Evolutionary conservation across 331 rosid genomes (phyloP).

Genomic region (Rhamnella rubrinervis): DNA sequence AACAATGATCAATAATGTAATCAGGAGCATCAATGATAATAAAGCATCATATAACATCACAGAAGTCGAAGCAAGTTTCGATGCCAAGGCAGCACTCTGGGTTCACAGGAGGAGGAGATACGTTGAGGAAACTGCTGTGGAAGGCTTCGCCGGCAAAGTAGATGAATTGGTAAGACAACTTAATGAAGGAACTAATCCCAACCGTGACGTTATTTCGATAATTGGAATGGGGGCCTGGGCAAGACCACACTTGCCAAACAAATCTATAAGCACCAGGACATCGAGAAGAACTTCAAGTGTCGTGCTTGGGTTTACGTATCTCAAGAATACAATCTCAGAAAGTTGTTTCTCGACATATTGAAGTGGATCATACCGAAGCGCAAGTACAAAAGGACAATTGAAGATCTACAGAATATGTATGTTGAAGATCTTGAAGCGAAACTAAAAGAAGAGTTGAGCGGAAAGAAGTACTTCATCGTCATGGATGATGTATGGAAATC

Average conservation of each 20-base stretch:
- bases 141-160: too few species aligned
- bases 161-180: too few species aligned
- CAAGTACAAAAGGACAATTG: not conserved
- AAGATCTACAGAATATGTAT: not conserved
- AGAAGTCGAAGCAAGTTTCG: too few species aligned
- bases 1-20: too few species aligned
- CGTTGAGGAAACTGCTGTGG: too few species aligned
- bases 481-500: conserved; percentile 24
- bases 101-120: too few species aligned
- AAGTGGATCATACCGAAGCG: not conserved
- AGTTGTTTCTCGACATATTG: not conserved
- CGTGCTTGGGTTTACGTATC: conserved; percentile 10
- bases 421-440: not conserved
- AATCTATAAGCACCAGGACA: not conserved
- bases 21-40: too few species aligned
- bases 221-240: conserved; percentile 13
- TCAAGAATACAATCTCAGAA: not conserved
- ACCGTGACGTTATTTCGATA: not conserved
- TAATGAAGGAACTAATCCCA: too few species aligned
- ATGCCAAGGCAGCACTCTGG: too few species aligned
- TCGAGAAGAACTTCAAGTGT: not conserved
- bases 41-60: too few species aligned
- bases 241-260: conserved; percentile 1
- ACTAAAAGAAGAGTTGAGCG: not conserved
- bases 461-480: not conserved